A percentile compares a stretch with the other conserved stretches of the same genome.
Evolutionary conservation across 208 protist species (phyloP).

Genomic region (Leishmania martiniquensis): DNA sequence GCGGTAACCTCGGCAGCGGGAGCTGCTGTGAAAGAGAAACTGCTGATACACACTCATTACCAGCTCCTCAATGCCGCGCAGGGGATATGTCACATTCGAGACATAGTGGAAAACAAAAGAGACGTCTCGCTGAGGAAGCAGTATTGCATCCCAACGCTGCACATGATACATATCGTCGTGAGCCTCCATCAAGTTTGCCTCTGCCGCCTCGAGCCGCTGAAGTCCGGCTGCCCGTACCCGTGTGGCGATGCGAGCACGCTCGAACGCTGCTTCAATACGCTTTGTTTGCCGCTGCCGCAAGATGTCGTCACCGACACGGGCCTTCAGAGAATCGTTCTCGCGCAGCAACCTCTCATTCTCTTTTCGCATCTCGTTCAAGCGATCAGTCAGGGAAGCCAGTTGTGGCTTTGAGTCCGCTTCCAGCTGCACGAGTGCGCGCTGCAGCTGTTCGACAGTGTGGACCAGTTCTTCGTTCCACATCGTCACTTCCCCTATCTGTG

Average conservation of each 20-base stretch:
- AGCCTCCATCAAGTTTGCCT: constrained; percentile 77
- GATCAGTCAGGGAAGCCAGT: constrained; percentile 45
- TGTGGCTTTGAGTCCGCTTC: constrained; percentile 63
- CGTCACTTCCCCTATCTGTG: constrained; percentile 39
- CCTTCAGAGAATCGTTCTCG: constrained; percentile 78
- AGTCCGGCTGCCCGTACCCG: constrained; percentile 62
- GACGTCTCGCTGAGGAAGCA: constrained; percentile 71
- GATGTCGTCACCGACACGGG: constrained; percentile 74
- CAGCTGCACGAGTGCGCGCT: constrained; percentile 51
- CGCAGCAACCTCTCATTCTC: constrained; percentile 36
- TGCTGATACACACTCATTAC: constrained; percentile 74
- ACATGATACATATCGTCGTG: constrained; percentile 86
- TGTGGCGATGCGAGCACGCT: constrained; percentile 51
- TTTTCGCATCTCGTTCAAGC: constrained; percentile 36
- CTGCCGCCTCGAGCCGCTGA: constrained; percentile 68
- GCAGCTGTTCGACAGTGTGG: constrained; percentile 57
- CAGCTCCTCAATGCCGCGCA: constrained; percentile 56
- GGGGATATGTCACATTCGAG: constrained; percentile 40
- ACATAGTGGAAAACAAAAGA: constrained; percentile 86
- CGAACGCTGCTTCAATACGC: constrained; percentile 72
- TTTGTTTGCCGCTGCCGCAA: constrained; percentile 74
- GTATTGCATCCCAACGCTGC: constrained; percentile 70
- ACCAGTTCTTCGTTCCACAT: constrained; percentile 75
- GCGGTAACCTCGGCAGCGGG: constrained; percentile 51
- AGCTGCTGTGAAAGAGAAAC: constrained; percentile 48